Conservation (phyloP, 2,329 filamentous ascomycete species). For the Fusarium cyanostomum region DNA sequence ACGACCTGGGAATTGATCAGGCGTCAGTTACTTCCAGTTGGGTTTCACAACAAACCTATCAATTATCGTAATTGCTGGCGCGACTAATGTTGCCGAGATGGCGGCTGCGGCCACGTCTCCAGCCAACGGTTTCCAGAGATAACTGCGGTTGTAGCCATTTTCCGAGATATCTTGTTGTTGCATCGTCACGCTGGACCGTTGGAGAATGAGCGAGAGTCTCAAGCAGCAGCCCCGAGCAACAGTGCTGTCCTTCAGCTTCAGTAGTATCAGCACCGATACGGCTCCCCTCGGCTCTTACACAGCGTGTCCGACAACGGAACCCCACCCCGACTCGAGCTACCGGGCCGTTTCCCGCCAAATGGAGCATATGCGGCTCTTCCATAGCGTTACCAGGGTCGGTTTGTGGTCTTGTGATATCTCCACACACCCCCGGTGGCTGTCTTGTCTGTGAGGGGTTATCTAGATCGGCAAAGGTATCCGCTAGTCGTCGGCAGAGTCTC, state of each 20-base stretch:
- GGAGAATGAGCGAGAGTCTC: neutral
- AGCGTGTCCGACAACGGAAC: neutral
- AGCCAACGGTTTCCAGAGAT: constrained; percentile 31
- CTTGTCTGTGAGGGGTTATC: constrained; percentile 17
- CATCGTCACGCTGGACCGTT: constrained; percentile 2
- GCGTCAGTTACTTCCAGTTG: neutral
- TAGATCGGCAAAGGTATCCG: constrained; percentile 17
- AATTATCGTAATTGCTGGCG: constrained; percentile 43
- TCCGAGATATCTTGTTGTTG: constrained; percentile 25
- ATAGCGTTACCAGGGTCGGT: neutral
- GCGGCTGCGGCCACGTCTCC: constrained; percentile 41
- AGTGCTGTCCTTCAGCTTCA: too few species aligned
- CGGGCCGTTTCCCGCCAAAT: constrained; percentile 27
- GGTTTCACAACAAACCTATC: constrained; percentile 32
- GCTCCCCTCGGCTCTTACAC: neutral
- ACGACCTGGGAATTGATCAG: constrained; percentile 17
- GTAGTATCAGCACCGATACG: neutral
- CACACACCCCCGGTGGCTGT: constrained; percentile 17
- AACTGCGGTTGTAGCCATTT: neutral
- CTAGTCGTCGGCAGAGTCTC: constrained; percentile 15
- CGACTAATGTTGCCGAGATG: constrained; percentile 43
- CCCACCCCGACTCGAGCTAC: constrained; percentile 15
- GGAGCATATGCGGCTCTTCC: constrained; percentile 7
- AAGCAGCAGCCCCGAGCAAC: too few species aligned
- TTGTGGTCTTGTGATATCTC: constrained; percentile 23